Evolutionary conservation across 2,329 filamentous ascomycete species (phyloP).

Genomic region (Colletotrichum sojae): DNA sequence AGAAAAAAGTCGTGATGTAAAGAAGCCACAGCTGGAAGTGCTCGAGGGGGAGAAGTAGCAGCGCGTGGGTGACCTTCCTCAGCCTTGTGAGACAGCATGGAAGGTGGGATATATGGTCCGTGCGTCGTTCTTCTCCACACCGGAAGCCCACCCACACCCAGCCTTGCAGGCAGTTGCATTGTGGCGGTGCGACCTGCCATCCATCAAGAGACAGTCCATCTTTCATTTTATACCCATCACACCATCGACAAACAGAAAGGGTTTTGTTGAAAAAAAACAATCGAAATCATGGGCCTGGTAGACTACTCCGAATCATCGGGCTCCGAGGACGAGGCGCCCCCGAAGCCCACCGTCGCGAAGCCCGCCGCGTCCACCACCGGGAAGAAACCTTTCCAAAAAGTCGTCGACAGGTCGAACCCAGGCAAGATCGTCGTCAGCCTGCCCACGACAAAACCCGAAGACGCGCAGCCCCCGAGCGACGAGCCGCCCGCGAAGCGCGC

Average conservation of each 20-base stretch:
- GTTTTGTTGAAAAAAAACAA: not conserved
- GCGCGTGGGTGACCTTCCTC: constrained; percentile 27
- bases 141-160: not conserved
- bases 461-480: constrained; percentile 53
- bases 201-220: not conserved
- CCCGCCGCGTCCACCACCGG: constrained; percentile 43
- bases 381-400: constrained; percentile 80
- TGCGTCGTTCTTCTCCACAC: not conserved
- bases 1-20: constrained; percentile 14
- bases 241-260: not conserved
- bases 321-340: constrained; percentile 61
- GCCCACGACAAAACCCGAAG: constrained; percentile 64
- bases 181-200: constrained; percentile 40
- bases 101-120: constrained; percentile 25
- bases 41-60: constrained; percentile 31
- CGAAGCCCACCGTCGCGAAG: constrained; percentile 49
- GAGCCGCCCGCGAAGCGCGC: constrained; percentile 80
- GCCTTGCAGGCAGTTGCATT: constrained; percentile 26
- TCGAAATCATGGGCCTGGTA: constrained; percentile 77
- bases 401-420: constrained; percentile 84
- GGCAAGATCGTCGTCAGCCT: constrained; percentile 89
- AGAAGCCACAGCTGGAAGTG: constrained; percentile 4
- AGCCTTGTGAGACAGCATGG: constrained; percentile 42
- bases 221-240: not conserved
- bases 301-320: constrained; percentile 89